These are phyloP conservation scores for Hemileccinum rubropunctum DNA, from an alignment of 768 basidiomycete genomes.

Conservation along the genomic window DNA sequence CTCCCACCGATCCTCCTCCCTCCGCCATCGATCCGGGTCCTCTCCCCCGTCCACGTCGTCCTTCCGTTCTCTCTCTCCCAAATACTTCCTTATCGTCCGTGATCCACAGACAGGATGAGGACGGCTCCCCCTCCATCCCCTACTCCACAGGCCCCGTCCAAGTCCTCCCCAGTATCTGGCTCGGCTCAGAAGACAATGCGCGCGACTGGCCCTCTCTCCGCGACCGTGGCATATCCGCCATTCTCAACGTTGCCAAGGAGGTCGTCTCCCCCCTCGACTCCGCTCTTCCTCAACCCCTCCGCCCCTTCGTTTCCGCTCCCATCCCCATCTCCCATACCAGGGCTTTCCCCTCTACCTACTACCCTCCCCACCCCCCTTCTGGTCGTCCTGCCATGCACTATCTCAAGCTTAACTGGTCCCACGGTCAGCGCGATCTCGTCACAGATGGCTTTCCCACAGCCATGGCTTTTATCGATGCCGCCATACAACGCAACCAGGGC, in stretches of 20 bases:
- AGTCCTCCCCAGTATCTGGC: conserved; percentile 82
- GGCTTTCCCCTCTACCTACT: conserved; percentile 50
- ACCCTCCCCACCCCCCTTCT: conserved; percentile 61
- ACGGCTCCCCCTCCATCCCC: conserved; percentile 56
- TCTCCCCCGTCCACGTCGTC: conserved; percentile 51
- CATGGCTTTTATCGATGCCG: conserved; percentile 79
- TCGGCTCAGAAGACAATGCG: conserved; percentile 91
- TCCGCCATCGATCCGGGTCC: conserved; percentile 24
- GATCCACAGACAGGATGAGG: conserved; percentile 65
- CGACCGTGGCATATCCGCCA: conserved; percentile 69
- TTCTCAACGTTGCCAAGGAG: conserved; percentile 94
- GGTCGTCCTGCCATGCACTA: conserved; percentile 83
- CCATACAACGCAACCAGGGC: conserved; percentile 71
- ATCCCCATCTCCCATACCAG: conserved; percentile 45
- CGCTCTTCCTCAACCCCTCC: conserved; percentile 44
- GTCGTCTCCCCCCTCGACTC: conserved; percentile 70
- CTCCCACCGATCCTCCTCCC: conserved; percentile 30
- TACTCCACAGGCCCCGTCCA: conserved; percentile 82
- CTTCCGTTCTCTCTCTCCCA: conserved; percentile 71
- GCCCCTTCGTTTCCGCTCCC: conserved; percentile 66
- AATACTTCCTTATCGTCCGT: conserved; percentile 36
- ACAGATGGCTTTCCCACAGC: conserved; percentile 73
- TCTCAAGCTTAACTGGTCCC: conserved; percentile 89
- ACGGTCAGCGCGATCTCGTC: conserved; percentile 90
- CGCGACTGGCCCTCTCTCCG: conserved; percentile 73